Evolutionary conservation across 768 basidiomycete species (phyloP).

Genomic region (Boletus tomentosulus): DNA sequence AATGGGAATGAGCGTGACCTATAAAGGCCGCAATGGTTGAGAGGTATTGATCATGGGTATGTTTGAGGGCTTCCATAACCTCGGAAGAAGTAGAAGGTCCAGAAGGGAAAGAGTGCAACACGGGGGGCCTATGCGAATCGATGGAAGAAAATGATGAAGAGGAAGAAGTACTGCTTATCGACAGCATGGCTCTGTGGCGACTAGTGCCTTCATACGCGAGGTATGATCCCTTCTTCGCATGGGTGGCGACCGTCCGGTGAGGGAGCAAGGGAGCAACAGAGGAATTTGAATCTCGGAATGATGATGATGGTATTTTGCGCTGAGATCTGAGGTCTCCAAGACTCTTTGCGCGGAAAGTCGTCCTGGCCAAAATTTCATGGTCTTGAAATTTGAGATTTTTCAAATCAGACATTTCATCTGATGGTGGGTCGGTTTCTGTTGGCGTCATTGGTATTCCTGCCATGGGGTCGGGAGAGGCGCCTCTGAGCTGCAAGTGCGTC

Average conservation of each 20-base stretch:
- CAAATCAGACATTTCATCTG: conserved; percentile 27
- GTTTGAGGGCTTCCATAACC: conserved; percentile 72
- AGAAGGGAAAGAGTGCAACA: conserved; percentile 57
- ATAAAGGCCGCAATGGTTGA: conserved; percentile 97
- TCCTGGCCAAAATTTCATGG: conserved; percentile 23
- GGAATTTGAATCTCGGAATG: conserved; percentile 37
- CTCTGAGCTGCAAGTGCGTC: conserved; percentile 14
- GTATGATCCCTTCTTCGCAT: conserved; percentile 39
- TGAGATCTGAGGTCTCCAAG: conserved; percentile 46
- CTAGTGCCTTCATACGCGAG: conserved; percentile 34
- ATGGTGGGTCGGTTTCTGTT: conserved; percentile 2
- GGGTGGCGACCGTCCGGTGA: conserved; percentile 24
- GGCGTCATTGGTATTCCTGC: conserved; percentile 10
- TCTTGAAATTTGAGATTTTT: conserved; percentile 27
- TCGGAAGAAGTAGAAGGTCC: conserved; percentile 68
- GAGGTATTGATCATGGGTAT: conserved; percentile 84
- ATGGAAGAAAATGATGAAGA: conserved; percentile 65
- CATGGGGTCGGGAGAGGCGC: conserved; percentile 14
- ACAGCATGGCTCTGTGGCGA: conserved; percentile 45
- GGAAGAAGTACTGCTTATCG: conserved; percentile 70
- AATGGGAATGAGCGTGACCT: conserved; percentile 93
- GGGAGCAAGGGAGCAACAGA: conserved; percentile 34
- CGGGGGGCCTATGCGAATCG: conserved; percentile 44
- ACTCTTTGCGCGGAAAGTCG: conserved; percentile 47
- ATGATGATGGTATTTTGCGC: conserved; percentile 24